Conservation (phyloP, 2,329 filamentous ascomycete genomes). For the Arthrobotrys musiformis region DNA sequence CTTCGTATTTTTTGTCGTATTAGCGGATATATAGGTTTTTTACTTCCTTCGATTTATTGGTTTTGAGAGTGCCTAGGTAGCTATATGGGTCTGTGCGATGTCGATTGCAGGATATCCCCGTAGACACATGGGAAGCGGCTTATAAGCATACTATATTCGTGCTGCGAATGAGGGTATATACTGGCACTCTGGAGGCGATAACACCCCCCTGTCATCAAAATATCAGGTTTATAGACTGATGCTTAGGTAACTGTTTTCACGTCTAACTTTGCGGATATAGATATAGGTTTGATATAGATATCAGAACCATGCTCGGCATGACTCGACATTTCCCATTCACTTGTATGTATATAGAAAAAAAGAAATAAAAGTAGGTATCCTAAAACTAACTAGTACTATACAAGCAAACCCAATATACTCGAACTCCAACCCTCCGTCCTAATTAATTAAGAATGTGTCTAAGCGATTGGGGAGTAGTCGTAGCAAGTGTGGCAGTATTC, state of each 20-base stretch:
- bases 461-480: constrained; percentile 29
- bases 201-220: too few species aligned
- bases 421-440: neutral
- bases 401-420: neutral
- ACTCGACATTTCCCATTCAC: neutral
- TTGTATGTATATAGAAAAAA: neutral
- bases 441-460: neutral
- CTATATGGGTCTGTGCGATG: neutral
- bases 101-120: neutral
- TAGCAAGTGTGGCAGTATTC: constrained; percentile 47
- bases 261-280: too few species aligned
- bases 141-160: too few species aligned
- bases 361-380: too few species aligned
- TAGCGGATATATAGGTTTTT: neutral
- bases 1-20: too few species aligned
- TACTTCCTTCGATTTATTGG: too few species aligned
- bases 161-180: too few species aligned
- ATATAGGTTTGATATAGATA: neutral
- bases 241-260: too few species aligned
- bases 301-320: neutral
- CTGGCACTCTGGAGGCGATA: too few species aligned
- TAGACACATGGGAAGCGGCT: too few species aligned
- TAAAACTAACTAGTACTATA: constrained; percentile 7
- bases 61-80: neutral
- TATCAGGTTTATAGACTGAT: too few species aligned